Base-by-base conservation (phyloP, 176 grass and related monocot species). In the Dactylis glomerata region DNA sequence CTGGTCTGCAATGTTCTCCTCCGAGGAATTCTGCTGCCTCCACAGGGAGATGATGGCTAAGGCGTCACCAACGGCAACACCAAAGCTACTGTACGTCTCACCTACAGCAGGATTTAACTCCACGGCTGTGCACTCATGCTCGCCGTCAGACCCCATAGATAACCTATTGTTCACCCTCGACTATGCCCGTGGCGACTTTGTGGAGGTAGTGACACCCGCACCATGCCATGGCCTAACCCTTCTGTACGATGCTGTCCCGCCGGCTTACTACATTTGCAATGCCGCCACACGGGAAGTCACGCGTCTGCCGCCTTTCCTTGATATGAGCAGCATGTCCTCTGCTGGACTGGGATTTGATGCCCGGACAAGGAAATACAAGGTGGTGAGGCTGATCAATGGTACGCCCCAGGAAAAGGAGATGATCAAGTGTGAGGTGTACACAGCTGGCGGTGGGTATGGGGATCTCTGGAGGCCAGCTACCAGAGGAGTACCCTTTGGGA, bases 1-100 rank as follows among this genome's bases (percentile, higher is more conserved):
- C 46, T 87, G 86, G 72, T 51, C 62, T 8, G 86, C 46, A 10
- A 3, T 69, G 20, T 28, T 87, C 5, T 77, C 71, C 0, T 69
- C 72, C 0, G 61, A 82, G 1, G 20, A 87, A 14, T 87, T 77
- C 5, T 14, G 26, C 71, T 0, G 2, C 19, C 61, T 76, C 16
- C 79, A 68, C 72, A 58, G 34, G 17, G 33, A 5, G 0, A 41
- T 0, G 36, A 10, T 44, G 41, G 41, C 41, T 44, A 44, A 61
- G 11, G 54, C 0, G 5, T 11, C 26, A 13, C 3, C 5, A 0
- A 44, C 34, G 11, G 5, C 1, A 0, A 24, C 24, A 5, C 56
- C n/a, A 0, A 59, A 6, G 24, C 24, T 59, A 59, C 56, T 59
- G 0, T 10, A 12, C 3, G 3, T 14, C 10, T 28, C 56, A 0